Evolutionary conservation across 2,329 filamentous ascomycete genomes (phyloP), one percentile per base, ranked within the genome.

Genomic region (Monilinia laxa): DNA sequence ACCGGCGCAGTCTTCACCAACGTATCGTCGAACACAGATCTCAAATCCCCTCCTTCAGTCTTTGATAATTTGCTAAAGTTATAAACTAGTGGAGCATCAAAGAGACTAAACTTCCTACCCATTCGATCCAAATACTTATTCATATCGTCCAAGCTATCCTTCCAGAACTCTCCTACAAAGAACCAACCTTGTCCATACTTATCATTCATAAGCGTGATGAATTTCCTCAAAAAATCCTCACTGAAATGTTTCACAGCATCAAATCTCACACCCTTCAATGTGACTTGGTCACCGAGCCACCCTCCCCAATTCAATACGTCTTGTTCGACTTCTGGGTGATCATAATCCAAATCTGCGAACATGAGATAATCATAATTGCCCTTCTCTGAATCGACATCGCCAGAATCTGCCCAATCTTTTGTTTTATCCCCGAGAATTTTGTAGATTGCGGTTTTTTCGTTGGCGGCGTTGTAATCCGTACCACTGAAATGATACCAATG

Each of bases 191-290:
- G 77, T 3, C 83, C 83, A 40, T 81, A 79, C 0, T 76, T 77
- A 54, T 80, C 79, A 73, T 84, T 84, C 67, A 90, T 77, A 56
- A 83, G 79, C 7, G 79, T 78, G 62, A 91, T 83, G 77, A 90
- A 90, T n/a, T 86, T 81, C 53, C 81, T 82, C 42, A 88, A 82
- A 73, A 92, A 92, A n/a, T 81, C 80, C 67, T 84, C 83, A 38
- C 85, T 88, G 76, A 88, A 90, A 77, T 92, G 90, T 77, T 91
- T 90, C 40, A 88, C 86, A 16, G 89, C 90, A 75, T 92, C 90
- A 62, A 92, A 83, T 23, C 90, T 82, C 75, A 92, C 87, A 0
- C 89, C 89, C 68, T 83, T 81, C 14, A 92, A 78, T 0, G 84
- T 83, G 0, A 90, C 74, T 68, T 87, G 80, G 7, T 83, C 78